Conservation (phyloP, 768 basidiomycete genomes). For the Leccinum longicurvipes region DNA sequence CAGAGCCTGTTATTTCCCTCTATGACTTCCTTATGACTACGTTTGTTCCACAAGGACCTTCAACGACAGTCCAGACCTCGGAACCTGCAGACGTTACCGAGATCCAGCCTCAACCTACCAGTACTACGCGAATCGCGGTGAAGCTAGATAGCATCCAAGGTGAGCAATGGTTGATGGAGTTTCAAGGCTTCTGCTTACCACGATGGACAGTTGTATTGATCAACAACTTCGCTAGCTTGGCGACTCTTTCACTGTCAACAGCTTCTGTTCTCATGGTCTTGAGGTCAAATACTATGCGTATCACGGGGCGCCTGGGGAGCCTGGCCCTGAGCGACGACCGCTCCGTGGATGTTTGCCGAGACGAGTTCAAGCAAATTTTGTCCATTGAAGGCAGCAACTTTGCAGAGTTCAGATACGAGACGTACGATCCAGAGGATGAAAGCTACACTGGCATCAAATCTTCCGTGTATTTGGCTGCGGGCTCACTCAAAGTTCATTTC, state of each 20-base stretch:
- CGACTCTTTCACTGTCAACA: constrained; percentile 86
- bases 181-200: constrained; percentile 9
- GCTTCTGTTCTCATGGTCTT: constrained; percentile 82
- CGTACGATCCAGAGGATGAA: constrained; percentile 72
- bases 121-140: constrained; percentile 77
- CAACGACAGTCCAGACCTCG: constrained; percentile 4
- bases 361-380: constrained; percentile 79
- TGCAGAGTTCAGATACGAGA: constrained; percentile 92
- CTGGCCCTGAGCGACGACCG: constrained; percentile 79
- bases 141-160: constrained; percentile 84
- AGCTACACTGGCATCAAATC: constrained; percentile 80
- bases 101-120: constrained; percentile 22
- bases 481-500: constrained; percentile 86
- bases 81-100: constrained; percentile 5
- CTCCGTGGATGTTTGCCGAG: constrained; percentile 43
- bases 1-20: constrained; percentile 84
- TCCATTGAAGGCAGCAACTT: constrained; percentile 94
- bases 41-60: constrained; percentile 57
- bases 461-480: constrained; percentile 75
- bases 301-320: constrained; percentile 80
- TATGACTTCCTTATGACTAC: constrained; percentile 99
- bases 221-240: constrained; percentile 65
- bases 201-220: constrained; percentile 63
- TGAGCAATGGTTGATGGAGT: constrained; percentile 30
- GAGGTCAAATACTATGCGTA: constrained; percentile 64